phyloP scores from a whole-genome alignment of 164 flowering plant species.

The Tetrastigma voinierianum region DNA sequence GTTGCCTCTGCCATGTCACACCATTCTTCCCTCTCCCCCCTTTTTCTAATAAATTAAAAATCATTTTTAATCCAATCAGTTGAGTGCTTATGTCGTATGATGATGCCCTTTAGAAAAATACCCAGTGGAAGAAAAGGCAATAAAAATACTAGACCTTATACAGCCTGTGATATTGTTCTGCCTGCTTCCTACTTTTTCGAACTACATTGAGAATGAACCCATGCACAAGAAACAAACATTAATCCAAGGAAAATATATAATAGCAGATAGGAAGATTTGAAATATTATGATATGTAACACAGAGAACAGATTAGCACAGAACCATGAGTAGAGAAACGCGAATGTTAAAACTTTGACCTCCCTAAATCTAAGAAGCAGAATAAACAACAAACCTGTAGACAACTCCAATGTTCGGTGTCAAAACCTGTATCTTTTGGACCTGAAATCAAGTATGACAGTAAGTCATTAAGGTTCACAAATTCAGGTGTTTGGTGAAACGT shows the following conservation, averaged over 20 bases:
- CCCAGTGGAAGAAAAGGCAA: background rate
- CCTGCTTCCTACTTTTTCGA: slow-evolving; percentile 95
- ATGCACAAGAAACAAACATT: slow-evolving; percentile 42
- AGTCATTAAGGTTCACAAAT: background rate
- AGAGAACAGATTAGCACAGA: too few species aligned
- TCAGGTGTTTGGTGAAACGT: background rate
- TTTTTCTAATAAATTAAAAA: too few species aligned
- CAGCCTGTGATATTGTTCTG: slow-evolving; percentile 77
- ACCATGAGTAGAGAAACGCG: too few species aligned
- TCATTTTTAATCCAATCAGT: too few species aligned
- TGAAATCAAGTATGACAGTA: slow-evolving; percentile 26
- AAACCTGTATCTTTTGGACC: slow-evolving; percentile 88
- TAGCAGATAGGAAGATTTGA: too few species aligned
- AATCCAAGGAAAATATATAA: background rate
- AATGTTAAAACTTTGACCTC: too few species aligned
- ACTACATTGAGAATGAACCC: slow-evolving; percentile 94
- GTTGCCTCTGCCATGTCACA: too few species aligned
- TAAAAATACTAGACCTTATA: slow-evolving; percentile 56
- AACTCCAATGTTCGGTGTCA: slow-evolving; percentile 95
- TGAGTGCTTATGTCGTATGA: too few species aligned
- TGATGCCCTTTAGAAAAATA: too few species aligned
- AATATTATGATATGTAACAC: too few species aligned
- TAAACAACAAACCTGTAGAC: slow-evolving; percentile 75
- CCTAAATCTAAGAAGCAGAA: background rate
- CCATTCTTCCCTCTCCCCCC: too few species aligned